Percentiles rank a stretch among this genome's conserved stretches.
Conservation (phyloP, 75 land plant species). For the Chamaecyparis obtusa region DNA sequence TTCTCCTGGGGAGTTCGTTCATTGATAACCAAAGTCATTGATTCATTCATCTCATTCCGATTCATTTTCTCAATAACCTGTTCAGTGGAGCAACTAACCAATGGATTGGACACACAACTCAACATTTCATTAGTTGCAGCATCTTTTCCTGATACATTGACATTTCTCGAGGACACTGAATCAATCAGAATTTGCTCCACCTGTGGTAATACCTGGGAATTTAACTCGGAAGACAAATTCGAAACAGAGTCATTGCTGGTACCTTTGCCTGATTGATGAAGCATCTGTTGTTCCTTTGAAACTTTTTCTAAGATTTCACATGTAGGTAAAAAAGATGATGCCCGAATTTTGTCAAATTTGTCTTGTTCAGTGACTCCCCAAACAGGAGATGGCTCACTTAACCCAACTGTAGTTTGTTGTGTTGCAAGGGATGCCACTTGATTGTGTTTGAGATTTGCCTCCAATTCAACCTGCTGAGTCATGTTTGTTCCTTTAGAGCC, state of each 20-base stretch:
- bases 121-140: neutral
- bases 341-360: neutral
- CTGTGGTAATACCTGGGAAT: neutral
- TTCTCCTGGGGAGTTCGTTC: neutral
- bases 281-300: constrained; percentile 4
- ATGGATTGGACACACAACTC: neutral
- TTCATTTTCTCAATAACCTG: neutral
- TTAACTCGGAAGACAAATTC: neutral
- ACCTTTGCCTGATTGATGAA: neutral
- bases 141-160: neutral
- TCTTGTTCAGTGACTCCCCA: constrained; percentile 4
- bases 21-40: neutral
- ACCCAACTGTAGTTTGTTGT: neutral
- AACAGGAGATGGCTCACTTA: neutral
- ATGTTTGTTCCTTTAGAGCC: constrained; percentile 4
- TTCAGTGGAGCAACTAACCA: neutral
- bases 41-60: neutral
- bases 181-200: neutral
- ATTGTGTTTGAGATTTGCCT: constrained; percentile 10
- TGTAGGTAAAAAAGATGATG: constrained; percentile 1
- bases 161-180: constrained; percentile 4
- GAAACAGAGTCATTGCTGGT: neutral
- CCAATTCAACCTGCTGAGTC: constrained; percentile 20
- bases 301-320: constrained; percentile 8
- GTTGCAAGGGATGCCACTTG: neutral